phyloP scores from a whole-genome alignment of 1,284 basidiomycete species.

The Peniophora sp. region DNA sequence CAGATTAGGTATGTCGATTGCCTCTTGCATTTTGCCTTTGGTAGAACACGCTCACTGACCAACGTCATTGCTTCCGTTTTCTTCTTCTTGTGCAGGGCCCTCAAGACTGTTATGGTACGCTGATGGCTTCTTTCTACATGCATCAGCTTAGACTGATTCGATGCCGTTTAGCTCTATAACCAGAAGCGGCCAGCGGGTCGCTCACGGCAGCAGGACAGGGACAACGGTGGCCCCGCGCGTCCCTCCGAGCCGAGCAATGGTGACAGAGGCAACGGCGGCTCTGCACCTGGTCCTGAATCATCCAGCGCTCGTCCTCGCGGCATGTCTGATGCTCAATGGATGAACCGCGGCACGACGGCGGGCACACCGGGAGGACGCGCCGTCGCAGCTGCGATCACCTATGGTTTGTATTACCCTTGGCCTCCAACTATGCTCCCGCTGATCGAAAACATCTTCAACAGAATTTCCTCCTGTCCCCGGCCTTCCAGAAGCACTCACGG shows the following conservation, averaged over 20 bases:
- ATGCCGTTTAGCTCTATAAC: slow-evolving; percentile 46
- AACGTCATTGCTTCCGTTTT: slow-evolving; percentile 3
- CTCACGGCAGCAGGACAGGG: slow-evolving; percentile 38
- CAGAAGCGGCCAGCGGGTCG: slow-evolving; percentile 56
- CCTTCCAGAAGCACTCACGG: neutral
- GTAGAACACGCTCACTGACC: slow-evolving; percentile 17
- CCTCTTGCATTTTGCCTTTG: neutral
- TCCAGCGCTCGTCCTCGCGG: slow-evolving; percentile 38
- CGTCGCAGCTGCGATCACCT: slow-evolving; percentile 4
- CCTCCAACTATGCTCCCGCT: too few relatives aligned
- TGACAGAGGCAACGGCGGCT: slow-evolving; percentile 28
- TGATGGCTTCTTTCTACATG: slow-evolving; percentile 1
- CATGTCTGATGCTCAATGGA: slow-evolving; percentile 35
- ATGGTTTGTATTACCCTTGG: neutral
- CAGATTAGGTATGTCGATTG: slow-evolving; percentile 65
- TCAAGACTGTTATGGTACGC: slow-evolving; percentile 71
- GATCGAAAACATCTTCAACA: too few relatives aligned
- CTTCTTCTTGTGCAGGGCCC: slow-evolving; percentile 34
- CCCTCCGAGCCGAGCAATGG: slow-evolving; percentile 26
- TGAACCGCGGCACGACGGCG: slow-evolving; percentile 5
- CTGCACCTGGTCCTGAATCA: slow-evolving; percentile 16
- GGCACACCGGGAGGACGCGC: slow-evolving; percentile 6
- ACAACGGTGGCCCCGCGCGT: slow-evolving; percentile 31
- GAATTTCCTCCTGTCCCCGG: neutral
- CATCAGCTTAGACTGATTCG: slow-evolving; percentile 7